These are phyloP conservation scores for Coemansia asiatica DNA, from an alignment of 192 early-diverging fungal genomes.

Conservation along the genomic window DNA sequence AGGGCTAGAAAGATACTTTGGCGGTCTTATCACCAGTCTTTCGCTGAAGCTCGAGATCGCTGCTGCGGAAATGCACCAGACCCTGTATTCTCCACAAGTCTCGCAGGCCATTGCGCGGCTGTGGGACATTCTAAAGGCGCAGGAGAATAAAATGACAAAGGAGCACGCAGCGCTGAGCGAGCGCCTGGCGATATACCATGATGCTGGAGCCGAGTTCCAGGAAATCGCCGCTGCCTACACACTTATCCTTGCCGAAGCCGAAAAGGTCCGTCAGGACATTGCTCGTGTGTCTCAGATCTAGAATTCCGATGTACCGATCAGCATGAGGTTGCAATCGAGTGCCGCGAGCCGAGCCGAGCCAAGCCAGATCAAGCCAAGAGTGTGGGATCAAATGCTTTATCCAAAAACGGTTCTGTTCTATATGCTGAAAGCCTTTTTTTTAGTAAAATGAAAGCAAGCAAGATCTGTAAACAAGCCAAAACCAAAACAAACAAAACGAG, in stretches of 20 bases:
- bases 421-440: too few relatives aligned
- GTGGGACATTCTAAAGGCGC: conserved; percentile 10
- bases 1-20: conserved; percentile 51
- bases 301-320: neutral
- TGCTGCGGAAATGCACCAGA: conserved; percentile 42
- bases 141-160: conserved; percentile 23
- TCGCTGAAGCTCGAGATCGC: conserved; percentile 42
- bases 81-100: conserved; percentile 36
- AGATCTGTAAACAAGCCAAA: too few relatives aligned
- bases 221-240: conserved; percentile 45
- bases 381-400: too few relatives aligned
- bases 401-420: too few relatives aligned
- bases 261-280: conserved; percentile 42
- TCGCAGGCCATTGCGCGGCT: conserved; percentile 25
- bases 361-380: neutral
- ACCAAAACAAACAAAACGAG: neutral
- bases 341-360: neutral
- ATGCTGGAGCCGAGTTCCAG: conserved; percentile 47
- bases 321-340: neutral
- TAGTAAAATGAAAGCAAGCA: too few relatives aligned
- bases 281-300: conserved; percentile 33
- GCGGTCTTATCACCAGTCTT: conserved; percentile 47
- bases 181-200: conserved; percentile 44
- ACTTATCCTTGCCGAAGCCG: conserved; percentile 25
- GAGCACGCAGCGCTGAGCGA: conserved; percentile 43